Conservation (phyloP, 352 stramenopile genomes). For the Phytophthora meadii region DNA sequence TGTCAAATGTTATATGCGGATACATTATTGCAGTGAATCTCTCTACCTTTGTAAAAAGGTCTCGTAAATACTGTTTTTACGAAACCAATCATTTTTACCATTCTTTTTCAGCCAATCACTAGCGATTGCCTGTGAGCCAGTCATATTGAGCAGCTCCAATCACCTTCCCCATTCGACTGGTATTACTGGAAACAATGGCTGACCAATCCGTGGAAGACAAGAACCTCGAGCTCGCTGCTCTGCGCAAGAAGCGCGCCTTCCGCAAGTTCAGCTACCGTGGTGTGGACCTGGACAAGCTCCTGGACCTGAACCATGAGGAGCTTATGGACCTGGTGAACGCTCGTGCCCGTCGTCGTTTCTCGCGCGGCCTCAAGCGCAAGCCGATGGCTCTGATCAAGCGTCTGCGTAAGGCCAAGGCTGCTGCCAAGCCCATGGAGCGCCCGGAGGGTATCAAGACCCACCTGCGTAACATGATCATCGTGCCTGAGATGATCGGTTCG, state of each 20-base stretch:
- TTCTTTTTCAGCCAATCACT: conserved; percentile 9
- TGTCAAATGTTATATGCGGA: no score
- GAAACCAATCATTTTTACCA: not conserved
- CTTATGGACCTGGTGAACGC: conserved; percentile 98
- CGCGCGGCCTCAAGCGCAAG: conserved; percentile 99
- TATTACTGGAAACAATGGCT: conserved; percentile 66
- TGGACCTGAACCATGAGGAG: conserved; percentile 99
- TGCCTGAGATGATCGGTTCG: conserved; percentile 99
- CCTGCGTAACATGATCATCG: conserved; percentile 99
- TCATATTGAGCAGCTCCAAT: conserved; percentile 8
- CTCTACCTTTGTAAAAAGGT: no score
- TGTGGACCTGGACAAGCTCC: conserved; percentile 99
- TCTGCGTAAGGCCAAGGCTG: conserved; percentile 99
- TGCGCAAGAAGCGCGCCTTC: conserved; percentile 99
- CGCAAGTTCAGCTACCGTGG: conserved; percentile 99
- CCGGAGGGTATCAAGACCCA: conserved; percentile 99
- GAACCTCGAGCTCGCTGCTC: conserved; percentile 92
- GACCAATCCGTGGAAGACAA: conserved; percentile 60
- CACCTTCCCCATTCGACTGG: conserved; percentile 24
- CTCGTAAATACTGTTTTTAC: conserved; percentile 30
- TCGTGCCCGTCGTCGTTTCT: conserved; percentile 98
- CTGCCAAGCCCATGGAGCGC: conserved; percentile 97
- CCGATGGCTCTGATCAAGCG: conserved; percentile 99
- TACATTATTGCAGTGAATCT: no score
- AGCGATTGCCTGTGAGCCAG: conserved; percentile 15